Conservation (phyloP, 2,329 filamentous ascomycete genomes). For the Botrytis pseudocinerea region DNA sequence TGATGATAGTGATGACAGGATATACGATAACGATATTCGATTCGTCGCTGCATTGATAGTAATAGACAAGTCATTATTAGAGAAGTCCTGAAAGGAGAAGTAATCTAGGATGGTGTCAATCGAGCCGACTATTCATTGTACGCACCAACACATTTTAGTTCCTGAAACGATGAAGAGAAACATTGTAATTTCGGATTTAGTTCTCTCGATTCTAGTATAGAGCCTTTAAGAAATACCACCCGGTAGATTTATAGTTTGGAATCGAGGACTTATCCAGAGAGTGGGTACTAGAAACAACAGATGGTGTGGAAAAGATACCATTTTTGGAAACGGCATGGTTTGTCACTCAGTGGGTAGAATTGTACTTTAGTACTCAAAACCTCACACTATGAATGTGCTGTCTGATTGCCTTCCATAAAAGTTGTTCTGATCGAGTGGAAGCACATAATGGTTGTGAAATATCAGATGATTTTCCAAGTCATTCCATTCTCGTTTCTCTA, state of each 20-base stretch:
- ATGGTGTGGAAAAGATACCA: not conserved
- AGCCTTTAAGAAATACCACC: accelerated
- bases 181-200: accelerated
- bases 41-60: accelerated
- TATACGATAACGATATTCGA: not conserved
- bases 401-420: no score
- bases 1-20: not conserved
- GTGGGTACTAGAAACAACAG: not conserved
- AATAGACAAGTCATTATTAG: not conserved
- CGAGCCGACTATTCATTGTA: not conserved
- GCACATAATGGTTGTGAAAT: no score
- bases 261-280: not conserved
- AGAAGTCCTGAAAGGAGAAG: not conserved
- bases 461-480: no score
- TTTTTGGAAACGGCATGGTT: not conserved
- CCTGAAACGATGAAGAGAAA: accelerated
- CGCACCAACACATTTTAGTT: accelerated
- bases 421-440: no score
- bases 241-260: accelerated
- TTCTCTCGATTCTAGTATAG: not conserved
- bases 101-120: not conserved
- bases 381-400: not conserved
- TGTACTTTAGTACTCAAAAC: not conserved
- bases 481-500: not conserved
- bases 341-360: not conserved